phyloP scores from a whole-genome alignment of 1,284 basidiomycete species.

The Rhodotorula glutinis region DNA sequence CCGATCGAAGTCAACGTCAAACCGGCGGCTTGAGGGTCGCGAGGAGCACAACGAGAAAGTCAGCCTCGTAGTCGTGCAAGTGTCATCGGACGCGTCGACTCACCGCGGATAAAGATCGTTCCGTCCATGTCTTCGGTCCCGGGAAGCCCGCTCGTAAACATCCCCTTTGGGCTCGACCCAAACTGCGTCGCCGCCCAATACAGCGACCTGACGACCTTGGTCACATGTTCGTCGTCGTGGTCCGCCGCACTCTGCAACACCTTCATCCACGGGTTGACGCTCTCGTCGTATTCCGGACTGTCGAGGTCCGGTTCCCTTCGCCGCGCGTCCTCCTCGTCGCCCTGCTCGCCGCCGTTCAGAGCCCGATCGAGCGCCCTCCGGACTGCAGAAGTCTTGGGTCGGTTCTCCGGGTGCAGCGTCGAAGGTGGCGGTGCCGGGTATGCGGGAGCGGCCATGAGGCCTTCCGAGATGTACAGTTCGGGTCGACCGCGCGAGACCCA shows the following conservation, averaged over 20 bases:
- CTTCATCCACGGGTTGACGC: conserved; percentile 30
- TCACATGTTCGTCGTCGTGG: conserved; percentile 43
- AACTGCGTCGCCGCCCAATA: conserved; percentile 41
- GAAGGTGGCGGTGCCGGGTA: conserved; percentile 29
- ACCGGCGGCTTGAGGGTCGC: conserved; percentile 13
- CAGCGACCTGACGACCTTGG: conserved; percentile 42
- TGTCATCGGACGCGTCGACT: not conserved
- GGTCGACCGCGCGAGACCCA: conserved; percentile 44
- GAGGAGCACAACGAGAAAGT: not conserved
- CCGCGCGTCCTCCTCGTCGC: not conserved
- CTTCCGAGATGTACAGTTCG: conserved; percentile 38
- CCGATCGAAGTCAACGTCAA: conserved; percentile 23
- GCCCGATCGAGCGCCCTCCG: conserved; percentile 3
- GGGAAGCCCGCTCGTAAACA: conserved; percentile 31
- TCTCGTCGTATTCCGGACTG: not conserved
- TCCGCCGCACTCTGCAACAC: conserved; percentile 33
- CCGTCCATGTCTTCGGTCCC: conserved; percentile 42
- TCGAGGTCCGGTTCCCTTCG: not conserved
- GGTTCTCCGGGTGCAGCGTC: not conserved
- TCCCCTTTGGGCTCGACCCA: conserved; percentile 36
- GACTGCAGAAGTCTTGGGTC: conserved; percentile 4
- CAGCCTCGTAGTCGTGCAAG: too few species aligned
- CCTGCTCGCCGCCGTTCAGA: not conserved
- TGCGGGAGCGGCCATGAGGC: conserved; percentile 34
- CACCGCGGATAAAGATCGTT: conserved; percentile 38